Evolutionary conservation across 352 stramenopile genomes (phyloP), one percentile per base, ranked within the genome.

Genomic region (Phytophthora palmivora): DNA sequence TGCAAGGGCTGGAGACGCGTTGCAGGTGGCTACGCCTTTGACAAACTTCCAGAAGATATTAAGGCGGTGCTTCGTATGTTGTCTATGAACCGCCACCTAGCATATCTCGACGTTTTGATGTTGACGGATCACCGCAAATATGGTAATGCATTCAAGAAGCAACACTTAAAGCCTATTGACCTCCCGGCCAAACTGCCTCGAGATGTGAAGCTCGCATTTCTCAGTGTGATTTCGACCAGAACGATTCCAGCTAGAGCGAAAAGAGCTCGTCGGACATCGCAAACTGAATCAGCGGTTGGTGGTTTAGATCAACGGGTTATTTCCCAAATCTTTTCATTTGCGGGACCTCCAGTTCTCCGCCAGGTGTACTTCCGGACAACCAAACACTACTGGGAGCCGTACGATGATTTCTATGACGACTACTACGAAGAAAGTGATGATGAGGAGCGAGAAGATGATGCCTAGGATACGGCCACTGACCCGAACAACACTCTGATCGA

Each of bases 261-360:
- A n/a, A n/a, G n/a, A n/a, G n/a, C n/a, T n/a, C n/a, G n/a, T n/a
- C n/a, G n/a, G n/a, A n/a, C n/a, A n/a, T n/a, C n/a, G n/a, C n/a
- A n/a, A n/a, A n/a, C n/a, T n/a, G n/a, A n/a, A n/a, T n/a, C n/a
- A n/a, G n/a, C n/a, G n/a, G n/a, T n/a, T n/a, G n/a, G n/a, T n/a
- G n/a, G n/a, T n/a, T n/a, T n/a, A n/a, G n/a, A n/a, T 26, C 38
- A 44, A 16, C 39, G 34, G 6, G 41, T 67, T 16, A 2, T 67
- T 4, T 51, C 48, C 4, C 19, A 32, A 0, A 67, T 61, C 15
- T 67, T 60, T 32, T 34, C 18, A 2, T 67, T 67, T 55, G 58
- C 58, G 4, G 16, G 8, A 1, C 33, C 49, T 10, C 48, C 41
- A 19, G 9, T 59, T 18, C 42, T 60, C 21, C 58, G 58, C 14